A percentile compares a stretch with the other conserved stretches of the same genome.
phyloP scores from a whole-genome alignment of 108 stramenopile species.

The Nitzschia sp. region DNA sequence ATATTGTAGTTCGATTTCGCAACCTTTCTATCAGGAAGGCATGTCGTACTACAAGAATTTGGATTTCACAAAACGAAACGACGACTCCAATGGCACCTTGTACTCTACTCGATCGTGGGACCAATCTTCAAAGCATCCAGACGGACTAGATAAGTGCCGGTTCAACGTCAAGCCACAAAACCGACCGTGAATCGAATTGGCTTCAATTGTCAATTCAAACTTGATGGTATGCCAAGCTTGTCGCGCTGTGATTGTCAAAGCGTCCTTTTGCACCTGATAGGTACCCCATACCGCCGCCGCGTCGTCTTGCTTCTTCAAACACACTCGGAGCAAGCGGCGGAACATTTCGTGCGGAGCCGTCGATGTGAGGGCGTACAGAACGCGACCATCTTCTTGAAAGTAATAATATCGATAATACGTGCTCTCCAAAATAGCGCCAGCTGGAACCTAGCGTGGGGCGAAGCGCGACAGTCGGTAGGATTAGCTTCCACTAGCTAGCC shows the following conservation, averaged over 20 bases:
- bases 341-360: slow-evolving; percentile 76
- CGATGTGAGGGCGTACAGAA: slow-evolving; percentile 73
- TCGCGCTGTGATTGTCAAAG: slow-evolving; percentile 52
- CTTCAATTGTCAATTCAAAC: slow-evolving; percentile 56
- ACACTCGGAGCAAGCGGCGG: slow-evolving; percentile 53
- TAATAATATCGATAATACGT: slow-evolving; percentile 71
- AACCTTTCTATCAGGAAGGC: no score
- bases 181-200: slow-evolving; percentile 40
- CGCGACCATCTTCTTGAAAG: slow-evolving; percentile 85
- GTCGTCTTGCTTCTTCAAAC: slow-evolving; percentile 42
- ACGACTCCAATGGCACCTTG: slow-evolving; percentile 53
- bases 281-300: slow-evolving; percentile 67
- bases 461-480: neutral
- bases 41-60: slow-evolving; percentile 58
- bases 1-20: no score
- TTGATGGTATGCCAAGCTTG: slow-evolving; percentile 61
- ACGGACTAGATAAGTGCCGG: slow-evolving; percentile 58
- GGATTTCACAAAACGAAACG: slow-evolving; percentile 69
- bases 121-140: slow-evolving; percentile 64
- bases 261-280: slow-evolving; percentile 65
- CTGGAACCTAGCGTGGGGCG: slow-evolving; percentile 43
- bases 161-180: slow-evolving; percentile 61
- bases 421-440: slow-evolving; percentile 79
- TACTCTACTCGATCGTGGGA: slow-evolving; percentile 57
- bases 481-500: no score